Evolutionary conservation across 768 basidiomycete genomes (phyloP), one percentile per base, ranked within the genome.

Genomic region (Clavulina sp.): DNA sequence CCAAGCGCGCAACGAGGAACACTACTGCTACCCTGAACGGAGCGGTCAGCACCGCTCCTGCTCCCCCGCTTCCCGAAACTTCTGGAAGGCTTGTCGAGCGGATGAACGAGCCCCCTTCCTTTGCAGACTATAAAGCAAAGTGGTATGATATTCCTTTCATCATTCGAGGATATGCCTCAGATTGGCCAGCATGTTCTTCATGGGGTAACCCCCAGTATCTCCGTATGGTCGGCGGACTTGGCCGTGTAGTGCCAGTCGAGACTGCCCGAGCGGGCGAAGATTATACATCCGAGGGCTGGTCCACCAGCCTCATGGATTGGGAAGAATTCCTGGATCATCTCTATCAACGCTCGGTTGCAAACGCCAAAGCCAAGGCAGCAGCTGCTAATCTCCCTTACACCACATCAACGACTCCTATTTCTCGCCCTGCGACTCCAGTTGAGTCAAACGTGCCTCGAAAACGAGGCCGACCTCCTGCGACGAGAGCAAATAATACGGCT

Each of bases 201-300:
- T 97, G 93, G 93, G 56, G 63, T 7, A 81, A 77, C 18, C 65
- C 70, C 4, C 62, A 68, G 2, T 96, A 99, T 61, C 73, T 99
- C 1, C 70, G 71, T 13, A 67, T 69, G 3, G 67, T 78, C 0
- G 76, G 82, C 2, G 95, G 95, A 13, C 75, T 75, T 40, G 91
- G 84, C 1, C 73, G 95, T 21, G 66, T 86, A 3, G 82, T 97
- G 1, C 95, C 93, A 4, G 80, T 97, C 4, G 93, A 97, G 65
- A 46, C 26, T 9, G 13, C 43, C 9, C 9, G 13, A 16, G 66
- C 95, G 18, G 93, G 93, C 13, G 63, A 65, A 31, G 83, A 91
- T 61, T 97, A 97, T 64, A 77, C 85, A 28, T 66, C 70, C 7
- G 74, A 75, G 21, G 74, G 75, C 43, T 99, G 95, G 95, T 73